phyloP scores from a whole-genome alignment of 1,284 basidiomycete species.

The Cutaneotrichosporon dermatis region DNA sequence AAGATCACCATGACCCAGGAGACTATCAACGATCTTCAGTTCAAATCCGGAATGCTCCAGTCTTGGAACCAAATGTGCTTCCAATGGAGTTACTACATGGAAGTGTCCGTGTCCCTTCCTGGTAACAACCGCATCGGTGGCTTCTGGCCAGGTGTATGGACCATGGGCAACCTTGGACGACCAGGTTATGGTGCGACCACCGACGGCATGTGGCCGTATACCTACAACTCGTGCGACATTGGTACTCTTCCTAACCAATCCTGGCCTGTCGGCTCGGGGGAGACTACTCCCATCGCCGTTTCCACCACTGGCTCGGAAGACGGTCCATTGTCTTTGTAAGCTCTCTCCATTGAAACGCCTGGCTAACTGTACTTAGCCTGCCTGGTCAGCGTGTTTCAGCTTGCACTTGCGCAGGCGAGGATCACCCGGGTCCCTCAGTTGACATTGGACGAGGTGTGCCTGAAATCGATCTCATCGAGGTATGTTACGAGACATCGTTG shows the following conservation, averaged over 20 bases:
- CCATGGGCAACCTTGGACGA: slow-evolving; percentile 84
- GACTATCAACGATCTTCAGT: slow-evolving; percentile 67
- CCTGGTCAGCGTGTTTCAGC: slow-evolving; percentile 56
- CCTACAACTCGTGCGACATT: slow-evolving; percentile 71
- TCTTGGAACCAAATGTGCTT: slow-evolving; percentile 81
- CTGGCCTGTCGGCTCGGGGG: slow-evolving; percentile 33
- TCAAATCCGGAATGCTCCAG: slow-evolving; percentile 56
- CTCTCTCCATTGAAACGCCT: too few relatives aligned
- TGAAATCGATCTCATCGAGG: slow-evolving; percentile 57
- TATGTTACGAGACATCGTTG: slow-evolving; percentile 2
- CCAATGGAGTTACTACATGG: slow-evolving; percentile 51
- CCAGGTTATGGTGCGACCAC: slow-evolving; percentile 76
- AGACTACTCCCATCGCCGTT: slow-evolving; percentile 24
- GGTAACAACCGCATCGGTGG: slow-evolving; percentile 54
- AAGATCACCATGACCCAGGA: slow-evolving; percentile 69
- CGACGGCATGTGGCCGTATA: slow-evolving; percentile 55
- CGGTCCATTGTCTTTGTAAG: slow-evolving; percentile 15
- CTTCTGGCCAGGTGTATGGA: slow-evolving; percentile 79
- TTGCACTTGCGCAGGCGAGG: slow-evolving; percentile 55
- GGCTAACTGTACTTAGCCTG: slow-evolving; percentile 41
- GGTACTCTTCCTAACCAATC: slow-evolving; percentile 67
- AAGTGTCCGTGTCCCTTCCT: slow-evolving; percentile 68
- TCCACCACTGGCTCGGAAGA: slow-evolving; percentile 25
- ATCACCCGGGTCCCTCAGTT: slow-evolving; percentile 50
- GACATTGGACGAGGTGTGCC: slow-evolving; percentile 51